Base-by-base conservation (phyloP, 2,329 filamentous ascomycete species). In the Gliomastix tumulicola region DNA sequence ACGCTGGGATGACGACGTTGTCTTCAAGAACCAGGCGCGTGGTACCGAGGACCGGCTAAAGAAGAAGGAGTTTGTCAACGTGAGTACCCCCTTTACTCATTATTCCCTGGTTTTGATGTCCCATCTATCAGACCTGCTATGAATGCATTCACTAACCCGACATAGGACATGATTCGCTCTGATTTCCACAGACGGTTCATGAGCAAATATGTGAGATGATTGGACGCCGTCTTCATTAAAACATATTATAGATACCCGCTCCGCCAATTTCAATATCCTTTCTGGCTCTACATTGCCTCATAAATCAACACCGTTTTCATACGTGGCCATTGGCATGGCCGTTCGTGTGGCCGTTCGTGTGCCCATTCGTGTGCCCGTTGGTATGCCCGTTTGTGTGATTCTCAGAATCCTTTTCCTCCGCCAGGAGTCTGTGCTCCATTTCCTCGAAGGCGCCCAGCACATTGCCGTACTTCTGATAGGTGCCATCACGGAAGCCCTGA, bases 101-200 rank as follows among this genome's bases (percentile, higher is more conserved):
- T n/a, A 28, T 28, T 7, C n/a, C 25, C 17, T n/a, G n/a, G 10
- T 16, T 27, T 21, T 36, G 4, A 7, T 21, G 21, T 16, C 32
- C 22, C 25, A n/a, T 17, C 31, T 19, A n/a, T 34, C 11, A 34
- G 31, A 27, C 17, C n/a, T n/a, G 30, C 45, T 33, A 48, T 60
- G 43, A 63, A 43, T 28, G 25, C 25, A n/a, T n/a, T 28, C n/a
- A 28, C 19, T 39, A 18, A 16, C 16, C 18, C 17, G 7, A 32
- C 17, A 30, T 43, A 87, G 81, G 84, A 97, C 62, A 71, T 95
- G 53, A 66, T 97, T 44, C 81, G 90, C 43, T 96, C 88, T 21
- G 92, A 98, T 62, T 98, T 98, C 61, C 92, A 98, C 69, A 92
- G 89, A 65, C 82, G 88, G 44, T 98, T 98, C 61, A 98, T 98